Base-by-base conservation (phyloP, 78 protist species). In the Dictyostelium firmibasis region DNA sequence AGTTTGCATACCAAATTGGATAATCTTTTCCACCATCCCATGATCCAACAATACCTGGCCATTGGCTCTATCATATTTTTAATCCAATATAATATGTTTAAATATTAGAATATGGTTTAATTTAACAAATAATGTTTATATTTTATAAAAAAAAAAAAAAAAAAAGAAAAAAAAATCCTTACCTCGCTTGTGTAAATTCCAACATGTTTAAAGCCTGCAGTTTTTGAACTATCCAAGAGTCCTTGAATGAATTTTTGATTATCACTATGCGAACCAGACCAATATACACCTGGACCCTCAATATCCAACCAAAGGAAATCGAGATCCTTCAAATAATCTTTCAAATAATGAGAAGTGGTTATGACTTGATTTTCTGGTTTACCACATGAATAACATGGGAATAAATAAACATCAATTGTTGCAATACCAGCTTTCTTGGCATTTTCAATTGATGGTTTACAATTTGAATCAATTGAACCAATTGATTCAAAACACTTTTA, bases 241-340 rank as follows among this genome's bases (percentile, higher is more conserved):
- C 64, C 79, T 25, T 78, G 41, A 20, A 95, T 36, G 87, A 92
- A 86, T 29, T 83, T 75, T 11, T 14, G 4, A 43, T 94, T 94
- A 20, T 43, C 84, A 27, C 20, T 25, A 36, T 43, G 47, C 5
- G 44, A 10, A 35, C 18, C 36, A 7, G 82, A 43, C 77, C 86
- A 83, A 29, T 81, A 94, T 14, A 11, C n/a, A 47, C 87, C 91
- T 47, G 96, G 92, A 47, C 96, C 96, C 13, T 94, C 96, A 77
- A 94, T 62, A 50, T 94, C 97, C 5, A 93, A 44, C 97, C 97
- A 94, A 62, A 91, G 14, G 62, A 78, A 83, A 70, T 81, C 85
- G 9, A 62, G 50, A 18, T 74, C 16, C 3, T 44, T 50, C 11
- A 31, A 29, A 84, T 43, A 47, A 18, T 70, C 47, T 10, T 35